These are phyloP conservation scores for Diphasiastrum complanatum DNA, from an alignment of 83 land plant species.

Conservation along the genomic window DNA sequence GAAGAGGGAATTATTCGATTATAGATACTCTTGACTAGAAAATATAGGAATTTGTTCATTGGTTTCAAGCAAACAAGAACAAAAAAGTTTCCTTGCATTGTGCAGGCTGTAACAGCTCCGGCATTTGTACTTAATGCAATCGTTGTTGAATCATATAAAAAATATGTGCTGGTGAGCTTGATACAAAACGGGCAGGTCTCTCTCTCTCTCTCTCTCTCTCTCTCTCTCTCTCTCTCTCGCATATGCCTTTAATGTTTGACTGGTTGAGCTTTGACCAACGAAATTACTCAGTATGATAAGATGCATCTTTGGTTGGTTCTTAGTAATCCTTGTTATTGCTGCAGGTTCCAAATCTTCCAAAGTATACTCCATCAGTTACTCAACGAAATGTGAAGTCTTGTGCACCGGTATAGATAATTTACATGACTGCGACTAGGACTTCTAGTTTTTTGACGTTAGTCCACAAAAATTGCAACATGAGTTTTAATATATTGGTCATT, in stretches of 20 bases:
- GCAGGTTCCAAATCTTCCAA: conserved; percentile 86
- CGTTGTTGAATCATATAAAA: conserved; percentile 88
- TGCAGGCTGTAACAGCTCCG: conserved; percentile 90
- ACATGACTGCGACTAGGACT: too few relatives aligned
- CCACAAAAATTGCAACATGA: too few relatives aligned
- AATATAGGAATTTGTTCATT: too few relatives aligned
- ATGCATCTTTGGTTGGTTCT: too few relatives aligned
- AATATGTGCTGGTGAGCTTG: conserved; percentile 81
- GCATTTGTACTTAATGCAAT: conserved; percentile 66
- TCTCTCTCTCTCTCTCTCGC: not conserved
- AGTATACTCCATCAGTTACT: conserved; percentile 77
- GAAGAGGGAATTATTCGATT: too few relatives aligned
- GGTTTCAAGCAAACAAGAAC: too few relatives aligned
- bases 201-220: not conserved
- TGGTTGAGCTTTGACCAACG: not conserved
- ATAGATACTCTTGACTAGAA: too few relatives aligned
- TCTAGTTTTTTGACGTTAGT: too few relatives aligned
- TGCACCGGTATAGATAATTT: conserved; percentile 80
- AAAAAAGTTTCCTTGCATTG: too few relatives aligned
- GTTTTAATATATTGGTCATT: too few relatives aligned
- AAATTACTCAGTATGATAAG: too few relatives aligned
- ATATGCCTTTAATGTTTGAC: conserved; percentile 5
- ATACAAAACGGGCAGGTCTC: conserved; percentile 82
- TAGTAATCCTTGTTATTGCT: not conserved
- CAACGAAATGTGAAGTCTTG: conserved; percentile 71